Percentiles rank a stretch among this genome's conserved stretches.
These are phyloP conservation scores for Cutaneotrichosporon cutaneum DNA, from an alignment of 1,284 basidiomycete genomes.

Conservation along the genomic window DNA sequence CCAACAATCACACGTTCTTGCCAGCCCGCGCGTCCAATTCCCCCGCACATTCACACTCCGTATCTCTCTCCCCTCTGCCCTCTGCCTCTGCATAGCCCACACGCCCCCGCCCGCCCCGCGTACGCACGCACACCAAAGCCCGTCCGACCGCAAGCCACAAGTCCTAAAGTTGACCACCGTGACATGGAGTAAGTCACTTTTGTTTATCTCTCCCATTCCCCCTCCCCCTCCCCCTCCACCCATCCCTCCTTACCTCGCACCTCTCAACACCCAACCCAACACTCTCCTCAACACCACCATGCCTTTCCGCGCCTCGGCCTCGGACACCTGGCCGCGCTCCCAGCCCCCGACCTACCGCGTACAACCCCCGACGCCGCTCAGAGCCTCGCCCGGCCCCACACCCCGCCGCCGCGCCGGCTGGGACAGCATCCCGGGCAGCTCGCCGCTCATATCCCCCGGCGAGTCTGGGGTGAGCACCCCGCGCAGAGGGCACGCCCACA, in stretches of 20 bases:
- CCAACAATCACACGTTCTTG: not conserved
- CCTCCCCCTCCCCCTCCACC: not conserved
- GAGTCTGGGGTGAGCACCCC: not conserved
- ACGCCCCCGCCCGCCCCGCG: not conserved
- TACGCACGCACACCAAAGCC: not conserved
- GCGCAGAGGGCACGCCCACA: not conserved
- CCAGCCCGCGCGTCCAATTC: not conserved
- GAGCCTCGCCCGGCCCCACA: not conserved
- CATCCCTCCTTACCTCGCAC: not conserved
- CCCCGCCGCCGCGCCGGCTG: not conserved
- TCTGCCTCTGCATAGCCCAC: not conserved
- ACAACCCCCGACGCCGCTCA: conserved; percentile 3
- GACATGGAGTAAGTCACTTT: conserved; percentile 4
- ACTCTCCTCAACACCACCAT: not conserved
- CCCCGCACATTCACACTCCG: not conserved
- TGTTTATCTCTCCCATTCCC: conserved; percentile 4
- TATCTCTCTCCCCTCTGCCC: not conserved
- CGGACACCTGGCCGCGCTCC: conserved; percentile 7
- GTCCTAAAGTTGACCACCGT: not conserved
- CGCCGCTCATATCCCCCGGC: not conserved
- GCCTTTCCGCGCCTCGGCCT: not conserved
- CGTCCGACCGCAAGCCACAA: not conserved
- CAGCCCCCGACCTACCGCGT: not conserved
- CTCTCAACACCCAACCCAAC: not conserved
- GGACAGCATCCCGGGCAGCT: not conserved